Evolutionary conservation across 139 green algal genomes (phyloP).

Genomic region (Chlorella ohadii): DNA sequence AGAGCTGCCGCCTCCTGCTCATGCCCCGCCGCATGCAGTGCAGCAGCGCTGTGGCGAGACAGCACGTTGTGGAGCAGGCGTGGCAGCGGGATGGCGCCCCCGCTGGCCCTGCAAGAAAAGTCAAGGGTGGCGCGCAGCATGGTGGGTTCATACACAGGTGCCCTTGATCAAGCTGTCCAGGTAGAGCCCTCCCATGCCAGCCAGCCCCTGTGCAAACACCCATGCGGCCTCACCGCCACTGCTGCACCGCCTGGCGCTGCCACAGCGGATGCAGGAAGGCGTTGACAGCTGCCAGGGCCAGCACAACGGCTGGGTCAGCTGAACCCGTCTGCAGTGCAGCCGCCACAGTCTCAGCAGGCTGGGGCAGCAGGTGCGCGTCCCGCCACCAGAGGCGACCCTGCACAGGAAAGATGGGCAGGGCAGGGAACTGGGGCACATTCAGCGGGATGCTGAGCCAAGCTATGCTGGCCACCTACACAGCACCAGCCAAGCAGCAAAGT

Average conservation of each 20-base stretch:
- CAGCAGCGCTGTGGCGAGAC: neutral
- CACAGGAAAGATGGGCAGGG: neutral
- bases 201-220: no score
- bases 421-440: no score
- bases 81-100: neutral
- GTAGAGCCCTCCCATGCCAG: no score
- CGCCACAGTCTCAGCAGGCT: neutral
- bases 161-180: no score
- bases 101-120: neutral
- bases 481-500: no score
- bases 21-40: neutral
- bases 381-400: conserved; percentile 24
- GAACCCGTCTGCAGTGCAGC: neutral
- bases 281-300: conserved; percentile 2
- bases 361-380: conserved; percentile 6
- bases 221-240: conserved; percentile 13
- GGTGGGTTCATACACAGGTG: neutral
- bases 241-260: neutral
- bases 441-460: no score
- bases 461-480: no score
- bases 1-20: neutral
- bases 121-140: neutral
- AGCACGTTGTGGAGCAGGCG: neutral
- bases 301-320: neutral
- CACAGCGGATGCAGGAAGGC: conserved; percentile 17